A percentile compares a stretch with the other conserved stretches of the same genome.
These are phyloP conservation scores for Cyberlindnera maritima DNA, from an alignment of 805 yeast species.

Conservation along the genomic window DNA sequence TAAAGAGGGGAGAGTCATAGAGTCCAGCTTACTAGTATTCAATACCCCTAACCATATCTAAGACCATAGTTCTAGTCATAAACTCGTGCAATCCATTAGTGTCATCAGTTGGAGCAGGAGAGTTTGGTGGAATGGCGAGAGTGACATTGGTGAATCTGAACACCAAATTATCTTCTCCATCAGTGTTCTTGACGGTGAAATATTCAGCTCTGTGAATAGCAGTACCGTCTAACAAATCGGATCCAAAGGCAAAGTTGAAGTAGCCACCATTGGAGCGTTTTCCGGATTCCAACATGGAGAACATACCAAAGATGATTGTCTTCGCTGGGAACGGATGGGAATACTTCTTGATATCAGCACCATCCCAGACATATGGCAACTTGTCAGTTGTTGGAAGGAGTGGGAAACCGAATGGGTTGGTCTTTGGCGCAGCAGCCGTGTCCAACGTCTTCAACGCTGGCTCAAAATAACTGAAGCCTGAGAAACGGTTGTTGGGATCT, in stretches of 20 bases:
- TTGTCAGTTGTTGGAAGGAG: slow-evolving; percentile 16
- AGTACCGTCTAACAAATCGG: slow-evolving; percentile 14
- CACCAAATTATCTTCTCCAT: slow-evolving; percentile 17
- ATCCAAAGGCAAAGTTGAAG: slow-evolving; percentile 20
- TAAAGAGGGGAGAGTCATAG: too few relatives aligned
- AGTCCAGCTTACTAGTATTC: slow-evolving; percentile 4
- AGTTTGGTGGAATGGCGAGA: slow-evolving; percentile 4
- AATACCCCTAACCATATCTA: slow-evolving; percentile 22
- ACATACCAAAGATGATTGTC: slow-evolving; percentile 24
- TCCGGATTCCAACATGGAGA: slow-evolving; percentile 19
- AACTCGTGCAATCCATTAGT: slow-evolving; percentile 26
- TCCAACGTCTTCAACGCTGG: slow-evolving; percentile 18
- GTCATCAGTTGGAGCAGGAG: slow-evolving; percentile 17
- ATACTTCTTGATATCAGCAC: slow-evolving; percentile 12
- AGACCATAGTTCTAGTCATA: slow-evolving; percentile 28
- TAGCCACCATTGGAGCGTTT: slow-evolving; percentile 22
- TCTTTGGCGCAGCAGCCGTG: slow-evolving; percentile 8
- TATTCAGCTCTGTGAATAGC: slow-evolving; percentile 25
- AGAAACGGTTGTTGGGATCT: slow-evolving; percentile 16
- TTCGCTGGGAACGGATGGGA: slow-evolving; percentile 14
- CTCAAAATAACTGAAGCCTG: slow-evolving; percentile 20
- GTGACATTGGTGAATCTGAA: slow-evolving; percentile 23
- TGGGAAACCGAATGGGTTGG: slow-evolving; percentile 9
- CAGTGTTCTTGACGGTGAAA: slow-evolving; percentile 12
- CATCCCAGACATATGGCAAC: slow-evolving; percentile 21